Percentiles rank a stretch among this genome's conserved stretches.
phyloP scores from a whole-genome alignment of 495 filamentous ascomycete species.

The Aspergillus asperescens region DNA sequence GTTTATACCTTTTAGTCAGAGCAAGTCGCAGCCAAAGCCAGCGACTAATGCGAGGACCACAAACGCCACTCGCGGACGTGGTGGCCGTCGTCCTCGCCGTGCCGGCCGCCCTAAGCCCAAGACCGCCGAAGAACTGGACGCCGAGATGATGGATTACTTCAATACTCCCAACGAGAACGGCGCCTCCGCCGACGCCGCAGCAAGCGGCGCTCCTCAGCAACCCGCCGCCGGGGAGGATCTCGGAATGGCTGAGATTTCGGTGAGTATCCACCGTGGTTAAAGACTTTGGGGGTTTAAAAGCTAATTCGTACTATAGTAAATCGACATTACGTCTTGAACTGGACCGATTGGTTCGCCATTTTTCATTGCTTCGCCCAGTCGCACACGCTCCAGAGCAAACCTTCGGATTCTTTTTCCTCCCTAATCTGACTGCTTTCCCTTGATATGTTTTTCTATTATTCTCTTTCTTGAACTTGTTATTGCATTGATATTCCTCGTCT shows the following conservation, averaged over 20 bases:
- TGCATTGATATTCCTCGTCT: conserved; percentile 10
- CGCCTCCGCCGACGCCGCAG: conserved; percentile 38
- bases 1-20: conserved; percentile 39
- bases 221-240: conserved; percentile 38
- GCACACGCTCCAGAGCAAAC: neutral
- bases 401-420: neutral
- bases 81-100: conserved; percentile 48
- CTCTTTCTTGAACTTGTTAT: neutral
- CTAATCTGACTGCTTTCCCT: conserved; percentile 6
- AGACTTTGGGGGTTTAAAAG: too few relatives aligned
- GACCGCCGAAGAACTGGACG: conserved; percentile 86
- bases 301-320: conserved; percentile 23
- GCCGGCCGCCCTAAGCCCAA: conserved; percentile 70
- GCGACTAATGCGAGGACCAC: conserved; percentile 64
- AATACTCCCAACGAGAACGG: conserved; percentile 30
- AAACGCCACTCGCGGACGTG: conserved; percentile 39
- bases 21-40: conserved; percentile 79
- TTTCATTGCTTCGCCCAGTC: neutral
- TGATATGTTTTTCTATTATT: conserved; percentile 11
- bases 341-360: conserved; percentile 5
- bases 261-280: conserved; percentile 18
- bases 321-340: conserved; percentile 7
- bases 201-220: conserved; percentile 34
- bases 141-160: conserved; percentile 92
- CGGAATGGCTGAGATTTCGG: conserved; percentile 52